Conservation (phyloP, 441 rosid genomes). For the Erodium texanum region DNA sequence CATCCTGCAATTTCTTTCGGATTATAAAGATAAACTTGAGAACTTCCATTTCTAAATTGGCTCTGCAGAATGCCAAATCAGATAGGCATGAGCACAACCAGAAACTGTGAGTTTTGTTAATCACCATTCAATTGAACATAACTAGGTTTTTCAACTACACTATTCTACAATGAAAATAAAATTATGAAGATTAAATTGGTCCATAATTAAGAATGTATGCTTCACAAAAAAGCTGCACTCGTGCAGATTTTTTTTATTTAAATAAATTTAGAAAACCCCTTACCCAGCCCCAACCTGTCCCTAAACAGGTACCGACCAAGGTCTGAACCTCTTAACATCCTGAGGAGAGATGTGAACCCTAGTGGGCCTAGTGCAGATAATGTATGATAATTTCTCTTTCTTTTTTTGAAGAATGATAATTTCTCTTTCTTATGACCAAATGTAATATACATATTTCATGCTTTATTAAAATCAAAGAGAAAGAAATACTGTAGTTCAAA, state of each 20-base stretch:
- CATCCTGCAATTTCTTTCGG: background rate
- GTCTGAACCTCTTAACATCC: no score
- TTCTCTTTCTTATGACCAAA: background rate
- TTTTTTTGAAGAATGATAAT: background rate
- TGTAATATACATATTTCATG: background rate
- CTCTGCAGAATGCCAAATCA: background rate
- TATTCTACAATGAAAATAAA: background rate
- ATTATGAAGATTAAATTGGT: background rate
- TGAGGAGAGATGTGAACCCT: no score
- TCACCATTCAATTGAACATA: background rate
- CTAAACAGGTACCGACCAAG: no score
- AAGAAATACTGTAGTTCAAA: conserved; percentile 2
- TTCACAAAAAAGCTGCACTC: no score
- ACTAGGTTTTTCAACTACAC: conserved; percentile 1
- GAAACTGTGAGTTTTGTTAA: background rate
- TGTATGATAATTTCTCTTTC: background rate
- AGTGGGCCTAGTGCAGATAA: background rate
- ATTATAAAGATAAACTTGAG: background rate
- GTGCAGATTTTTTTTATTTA: no score
- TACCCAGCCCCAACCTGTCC: no score
- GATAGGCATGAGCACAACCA: background rate
- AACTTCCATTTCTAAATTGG: background rate
- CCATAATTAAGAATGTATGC: background rate
- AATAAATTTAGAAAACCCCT: no score
- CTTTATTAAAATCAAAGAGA: background rate